phyloP scores from a whole-genome alignment of 768 basidiomycete genomes.

The Pisolithus tinctorius region DNA sequence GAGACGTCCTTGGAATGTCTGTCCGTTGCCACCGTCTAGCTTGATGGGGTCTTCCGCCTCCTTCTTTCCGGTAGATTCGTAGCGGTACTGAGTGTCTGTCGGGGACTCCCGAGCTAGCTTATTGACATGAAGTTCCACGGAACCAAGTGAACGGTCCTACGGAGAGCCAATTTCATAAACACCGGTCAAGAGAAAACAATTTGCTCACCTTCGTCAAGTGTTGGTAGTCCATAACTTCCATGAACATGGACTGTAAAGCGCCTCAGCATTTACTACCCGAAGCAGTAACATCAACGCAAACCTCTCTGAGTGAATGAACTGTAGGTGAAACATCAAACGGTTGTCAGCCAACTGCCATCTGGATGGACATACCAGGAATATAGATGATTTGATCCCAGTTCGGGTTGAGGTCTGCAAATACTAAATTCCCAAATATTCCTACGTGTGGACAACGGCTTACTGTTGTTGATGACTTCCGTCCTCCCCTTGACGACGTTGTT shows the following conservation, averaged over 20 bases:
- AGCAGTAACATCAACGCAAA: conserved; percentile 6
- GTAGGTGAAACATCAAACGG: neutral
- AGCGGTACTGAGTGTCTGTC: conserved; percentile 50
- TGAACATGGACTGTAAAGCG: conserved; percentile 36
- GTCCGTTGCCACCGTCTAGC: conserved; percentile 45
- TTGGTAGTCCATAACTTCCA: conserved; percentile 98
- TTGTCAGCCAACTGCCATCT: neutral
- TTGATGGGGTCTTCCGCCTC: conserved; percentile 54
- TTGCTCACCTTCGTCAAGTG: conserved; percentile 63
- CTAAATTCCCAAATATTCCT: neutral
- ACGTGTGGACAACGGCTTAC: conserved; percentile 35
- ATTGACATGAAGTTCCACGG: conserved; percentile 63
- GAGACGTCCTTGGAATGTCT: conserved; percentile 66
- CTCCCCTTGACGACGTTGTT: conserved; percentile 73
- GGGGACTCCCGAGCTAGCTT: conserved; percentile 55
- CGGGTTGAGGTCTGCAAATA: conserved; percentile 71
- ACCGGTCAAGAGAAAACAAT: neutral
- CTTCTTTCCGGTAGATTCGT: conserved; percentile 64
- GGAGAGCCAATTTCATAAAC: conserved; percentile 3
- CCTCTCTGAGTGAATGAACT: conserved; percentile 75
- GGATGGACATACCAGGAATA: conserved; percentile 53
- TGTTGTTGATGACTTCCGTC: conserved; percentile 90
- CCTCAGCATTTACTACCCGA: conserved; percentile 21
- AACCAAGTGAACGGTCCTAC: conserved; percentile 88
- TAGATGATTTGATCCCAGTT: conserved; percentile 96